Evolutionary conservation across 2,329 filamentous ascomycete genomes (phyloP).

Genomic region (Xylaria sp.): DNA sequence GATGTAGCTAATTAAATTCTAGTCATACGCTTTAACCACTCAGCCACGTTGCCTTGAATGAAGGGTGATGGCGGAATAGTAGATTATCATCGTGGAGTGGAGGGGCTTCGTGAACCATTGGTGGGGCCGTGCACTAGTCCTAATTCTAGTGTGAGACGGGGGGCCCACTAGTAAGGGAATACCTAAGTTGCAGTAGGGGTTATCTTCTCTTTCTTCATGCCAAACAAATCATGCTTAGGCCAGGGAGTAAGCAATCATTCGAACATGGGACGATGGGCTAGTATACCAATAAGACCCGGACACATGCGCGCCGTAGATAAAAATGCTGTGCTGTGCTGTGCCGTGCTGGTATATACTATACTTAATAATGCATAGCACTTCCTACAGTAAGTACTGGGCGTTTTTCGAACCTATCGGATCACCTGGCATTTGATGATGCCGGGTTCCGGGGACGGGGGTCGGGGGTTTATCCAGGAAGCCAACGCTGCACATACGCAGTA

Average conservation of each 20-base stretch:
- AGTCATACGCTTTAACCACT: conserved; percentile 33
- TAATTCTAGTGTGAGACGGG: no score
- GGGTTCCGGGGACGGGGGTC: background rate
- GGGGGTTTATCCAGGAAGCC: background rate
- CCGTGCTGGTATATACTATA: no score
- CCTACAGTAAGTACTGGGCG: background rate
- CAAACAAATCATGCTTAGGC: no score
- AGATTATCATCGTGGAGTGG: no score
- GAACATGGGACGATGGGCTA: background rate
- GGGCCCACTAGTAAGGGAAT: no score
- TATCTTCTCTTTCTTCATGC: no score
- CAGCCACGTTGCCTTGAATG: conserved; percentile 25
- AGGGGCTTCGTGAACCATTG: no score
- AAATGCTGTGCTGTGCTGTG: background rate
- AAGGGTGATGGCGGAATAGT: background rate
- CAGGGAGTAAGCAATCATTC: background rate
- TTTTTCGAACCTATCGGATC: conserved; percentile 11
- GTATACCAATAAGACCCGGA: conserved; percentile 2
- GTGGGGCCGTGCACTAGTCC: no score
- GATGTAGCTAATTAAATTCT: background rate
- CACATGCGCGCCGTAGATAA: background rate
- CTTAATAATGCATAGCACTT: background rate
- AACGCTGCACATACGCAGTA: background rate
- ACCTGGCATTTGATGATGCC: conserved; percentile 6
- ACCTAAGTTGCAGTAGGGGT: no score